A percentile compares a stretch with the other conserved stretches of the same genome.
Conservation (phyloP, 192 early-diverging fungal genomes). For the Dimargaris cristalligena region DNA sequence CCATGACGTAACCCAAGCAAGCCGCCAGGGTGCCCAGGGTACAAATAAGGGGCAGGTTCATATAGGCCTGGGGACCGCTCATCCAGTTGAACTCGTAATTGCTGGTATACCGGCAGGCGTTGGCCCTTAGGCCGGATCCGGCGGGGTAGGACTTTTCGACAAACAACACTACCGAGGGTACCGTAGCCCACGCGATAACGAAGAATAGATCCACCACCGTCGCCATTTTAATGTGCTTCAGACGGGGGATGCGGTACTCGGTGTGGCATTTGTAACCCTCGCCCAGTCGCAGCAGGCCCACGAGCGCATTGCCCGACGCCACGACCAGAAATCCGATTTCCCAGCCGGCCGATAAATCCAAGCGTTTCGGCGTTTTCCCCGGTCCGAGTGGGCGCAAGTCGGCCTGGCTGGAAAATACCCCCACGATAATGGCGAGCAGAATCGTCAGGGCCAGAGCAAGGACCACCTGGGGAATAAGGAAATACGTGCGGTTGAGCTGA, state of each 20-base stretch:
- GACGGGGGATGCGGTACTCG: conserved; percentile 5
- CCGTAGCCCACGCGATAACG: not conserved
- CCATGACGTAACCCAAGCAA: conserved; percentile 1
- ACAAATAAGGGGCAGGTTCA: conserved; percentile 6
- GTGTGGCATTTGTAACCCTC: not conserved
- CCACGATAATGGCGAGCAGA: not conserved
- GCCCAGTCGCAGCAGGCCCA: not conserved
- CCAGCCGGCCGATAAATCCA: conserved; percentile 8
- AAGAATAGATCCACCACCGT: not conserved
- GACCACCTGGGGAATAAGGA: not conserved
- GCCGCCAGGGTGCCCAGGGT: conserved; percentile 6
- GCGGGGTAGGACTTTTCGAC: not conserved
- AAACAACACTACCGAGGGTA: conserved; percentile 3
- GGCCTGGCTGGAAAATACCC: not conserved
- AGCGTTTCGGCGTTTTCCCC: not conserved
- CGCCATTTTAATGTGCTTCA: not conserved
- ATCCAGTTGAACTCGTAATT: conserved; percentile 6
- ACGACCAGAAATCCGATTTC: conserved; percentile 8
- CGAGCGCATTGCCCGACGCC: not conserved
- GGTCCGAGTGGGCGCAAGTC: not conserved
- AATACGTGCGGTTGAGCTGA: conserved; percentile 2
- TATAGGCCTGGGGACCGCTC: not conserved
- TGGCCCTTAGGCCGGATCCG: conserved; percentile 1
- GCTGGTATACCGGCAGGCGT: not conserved
- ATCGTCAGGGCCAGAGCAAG: conserved; percentile 3